A percentile compares a stretch with the other conserved stretches of the same genome.
Conservation (phyloP, 257 asterid genomes). For the Plantago elongata region DNA sequence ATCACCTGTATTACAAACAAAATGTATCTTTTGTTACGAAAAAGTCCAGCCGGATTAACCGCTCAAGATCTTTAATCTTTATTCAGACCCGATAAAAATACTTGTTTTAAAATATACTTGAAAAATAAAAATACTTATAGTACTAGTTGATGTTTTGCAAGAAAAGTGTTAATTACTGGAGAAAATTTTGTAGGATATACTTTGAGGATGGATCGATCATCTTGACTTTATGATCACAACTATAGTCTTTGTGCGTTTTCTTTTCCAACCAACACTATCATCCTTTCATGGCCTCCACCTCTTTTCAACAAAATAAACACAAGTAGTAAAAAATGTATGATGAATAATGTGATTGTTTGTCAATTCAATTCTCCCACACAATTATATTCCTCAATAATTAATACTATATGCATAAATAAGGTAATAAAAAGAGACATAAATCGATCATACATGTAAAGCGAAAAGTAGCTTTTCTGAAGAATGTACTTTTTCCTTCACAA, state of each 20-base stretch:
- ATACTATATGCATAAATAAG: background rate
- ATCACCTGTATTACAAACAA: no score
- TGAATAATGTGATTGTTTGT: background rate
- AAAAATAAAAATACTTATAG: no score
- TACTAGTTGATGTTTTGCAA: no score
- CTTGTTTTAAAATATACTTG: no score
- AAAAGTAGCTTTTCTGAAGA: background rate
- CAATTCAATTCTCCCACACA: background rate
- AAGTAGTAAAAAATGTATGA: background rate
- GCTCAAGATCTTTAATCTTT: no score
- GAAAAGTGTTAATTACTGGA: background rate
- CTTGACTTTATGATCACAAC: slow-evolving; percentile 19
- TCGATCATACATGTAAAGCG: background rate
- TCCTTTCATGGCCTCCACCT: slow-evolving; percentile 25
- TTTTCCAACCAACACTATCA: slow-evolving; percentile 10
- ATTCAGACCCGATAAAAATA: no score
- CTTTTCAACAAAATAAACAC: background rate
- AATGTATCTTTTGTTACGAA: no score
- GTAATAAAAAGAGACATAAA: background rate
- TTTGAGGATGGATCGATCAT: background rate
- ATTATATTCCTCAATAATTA: no score
- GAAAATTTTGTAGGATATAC: background rate
- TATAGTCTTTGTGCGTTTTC: slow-evolving; percentile 5
- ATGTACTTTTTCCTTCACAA: background rate
- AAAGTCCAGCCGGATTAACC: no score